Conservation (phyloP, 306 rosid species). For the Lablab purpureus region DNA sequence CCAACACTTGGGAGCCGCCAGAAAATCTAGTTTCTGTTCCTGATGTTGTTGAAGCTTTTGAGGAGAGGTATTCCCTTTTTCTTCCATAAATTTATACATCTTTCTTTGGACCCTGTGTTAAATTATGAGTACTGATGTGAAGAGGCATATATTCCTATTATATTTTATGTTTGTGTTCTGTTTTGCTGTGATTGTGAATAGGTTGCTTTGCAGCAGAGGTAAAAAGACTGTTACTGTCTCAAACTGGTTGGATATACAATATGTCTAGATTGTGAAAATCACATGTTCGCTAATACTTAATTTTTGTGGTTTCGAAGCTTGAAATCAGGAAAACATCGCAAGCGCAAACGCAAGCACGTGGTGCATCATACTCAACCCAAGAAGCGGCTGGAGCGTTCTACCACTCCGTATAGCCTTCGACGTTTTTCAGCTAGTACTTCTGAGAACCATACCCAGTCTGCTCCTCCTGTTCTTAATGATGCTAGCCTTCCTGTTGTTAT, state of each 20-base stretch:
- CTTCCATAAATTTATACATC: neutral
- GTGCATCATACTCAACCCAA: slow-evolving; percentile 61
- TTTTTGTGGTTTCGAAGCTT: slow-evolving; percentile 57
- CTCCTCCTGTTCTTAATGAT: slow-evolving; percentile 46
- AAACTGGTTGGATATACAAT: slow-evolving; percentile 2
- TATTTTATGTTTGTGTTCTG: slow-evolving; percentile 15
- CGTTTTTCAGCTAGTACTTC: slow-evolving; percentile 50
- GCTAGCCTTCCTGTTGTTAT: slow-evolving; percentile 40
- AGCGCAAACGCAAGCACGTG: slow-evolving; percentile 68
- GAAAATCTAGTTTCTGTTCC: slow-evolving; percentile 76
- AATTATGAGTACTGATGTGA: neutral
- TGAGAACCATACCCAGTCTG: slow-evolving; percentile 53
- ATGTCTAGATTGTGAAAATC: neutral
- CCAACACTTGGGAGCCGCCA: slow-evolving; percentile 96
- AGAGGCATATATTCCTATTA: neutral
- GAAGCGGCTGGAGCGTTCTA: slow-evolving; percentile 74
- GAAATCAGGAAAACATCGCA: slow-evolving; percentile 63
- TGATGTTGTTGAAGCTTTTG: slow-evolving; percentile 80
- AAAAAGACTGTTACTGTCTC: neutral
- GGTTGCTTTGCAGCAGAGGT: neutral
- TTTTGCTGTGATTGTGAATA: slow-evolving; percentile 22
- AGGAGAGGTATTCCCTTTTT: slow-evolving; percentile 64
- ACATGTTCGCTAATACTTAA: slow-evolving; percentile 14
- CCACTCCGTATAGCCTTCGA: slow-evolving; percentile 59
- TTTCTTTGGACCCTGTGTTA: slow-evolving; percentile 12